A percentile compares a stretch with the other conserved stretches of the same genome.
Evolutionary conservation across 73 alveolate genomes (phyloP).

Genomic region (Uronychia setigera): DNA sequence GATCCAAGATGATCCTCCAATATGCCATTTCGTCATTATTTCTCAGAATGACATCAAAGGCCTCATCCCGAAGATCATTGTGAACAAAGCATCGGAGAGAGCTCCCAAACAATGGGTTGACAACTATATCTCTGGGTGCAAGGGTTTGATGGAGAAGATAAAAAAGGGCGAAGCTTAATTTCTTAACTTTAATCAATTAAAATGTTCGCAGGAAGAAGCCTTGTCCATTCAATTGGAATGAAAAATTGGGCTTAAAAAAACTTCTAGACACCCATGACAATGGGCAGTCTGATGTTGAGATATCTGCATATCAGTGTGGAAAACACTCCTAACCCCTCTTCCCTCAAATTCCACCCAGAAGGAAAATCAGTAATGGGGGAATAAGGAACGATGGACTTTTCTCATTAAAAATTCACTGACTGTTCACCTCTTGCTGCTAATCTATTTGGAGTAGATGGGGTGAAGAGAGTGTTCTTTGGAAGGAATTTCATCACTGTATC

Average conservation of each 20-base stretch:
- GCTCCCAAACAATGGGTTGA: slow-evolving; percentile 92
- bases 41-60: slow-evolving; percentile 94
- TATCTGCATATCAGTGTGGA: too few relatives aligned
- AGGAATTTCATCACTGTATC: slow-evolving; percentile 15
- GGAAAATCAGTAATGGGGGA: not conserved
- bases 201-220: not conserved
- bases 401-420: slow-evolving; percentile 1
- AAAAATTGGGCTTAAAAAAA: too few relatives aligned
- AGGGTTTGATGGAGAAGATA: slow-evolving; percentile 13
- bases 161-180: slow-evolving; percentile 7
- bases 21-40: slow-evolving; percentile 72
- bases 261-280: too few relatives aligned
- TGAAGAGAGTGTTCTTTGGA: slow-evolving; percentile 15
- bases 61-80: slow-evolving; percentile 79
- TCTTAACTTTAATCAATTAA: not conserved
- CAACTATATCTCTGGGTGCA: slow-evolving; percentile 81
- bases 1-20: slow-evolving; percentile 53
- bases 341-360: slow-evolving; percentile 21
- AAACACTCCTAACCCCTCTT: slow-evolving; percentile 13
- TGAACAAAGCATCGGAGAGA: slow-evolving; percentile 86
- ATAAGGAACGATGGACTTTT: not conserved
- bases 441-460: slow-evolving; percentile 9
- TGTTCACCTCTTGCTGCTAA: slow-evolving; percentile 19
- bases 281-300: too few relatives aligned
- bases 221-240: too few relatives aligned